A percentile compares a stretch with the other conserved stretches of the same genome.
Conservation (phyloP, 2,329 filamentous ascomycete species). For the Sclerotinia sclerotiorum region DNA sequence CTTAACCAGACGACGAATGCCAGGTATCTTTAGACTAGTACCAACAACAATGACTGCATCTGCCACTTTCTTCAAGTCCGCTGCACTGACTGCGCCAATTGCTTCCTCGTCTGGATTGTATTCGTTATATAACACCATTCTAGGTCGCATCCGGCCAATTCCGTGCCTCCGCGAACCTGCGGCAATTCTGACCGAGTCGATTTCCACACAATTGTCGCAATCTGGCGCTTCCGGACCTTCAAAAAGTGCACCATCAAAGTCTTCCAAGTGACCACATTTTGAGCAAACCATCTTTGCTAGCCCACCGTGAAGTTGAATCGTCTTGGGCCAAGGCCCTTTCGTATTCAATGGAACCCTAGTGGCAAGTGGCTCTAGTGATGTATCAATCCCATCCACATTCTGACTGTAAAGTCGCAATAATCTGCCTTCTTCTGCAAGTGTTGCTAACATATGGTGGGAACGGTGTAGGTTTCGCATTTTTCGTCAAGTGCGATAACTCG, state of each 20-base stretch:
- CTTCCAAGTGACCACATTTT: constrained; percentile 76
- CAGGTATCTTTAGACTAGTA: constrained; percentile 92
- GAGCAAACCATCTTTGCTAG: constrained; percentile 96
- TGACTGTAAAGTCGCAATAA: constrained; percentile 91
- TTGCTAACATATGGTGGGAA: constrained; percentile 96
- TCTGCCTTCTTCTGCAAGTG: constrained; percentile 81
- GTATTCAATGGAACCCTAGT: constrained; percentile 76
- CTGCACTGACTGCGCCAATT: constrained; percentile 84
- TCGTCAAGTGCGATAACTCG: constrained; percentile 76
- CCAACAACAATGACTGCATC: constrained; percentile 94
- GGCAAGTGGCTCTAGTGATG: constrained; percentile 72
- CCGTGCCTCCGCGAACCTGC: constrained; percentile 91
- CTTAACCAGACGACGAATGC: constrained; percentile 82
- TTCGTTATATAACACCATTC: constrained; percentile 97
- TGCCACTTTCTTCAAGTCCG: constrained; percentile 80
- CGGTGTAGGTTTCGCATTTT: constrained; percentile 73
- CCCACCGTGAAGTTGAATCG: constrained; percentile 90
- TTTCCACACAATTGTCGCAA: constrained; percentile 71
- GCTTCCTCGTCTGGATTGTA: constrained; percentile 95
- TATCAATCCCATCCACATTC: constrained; percentile 95
- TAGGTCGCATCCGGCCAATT: constrained; percentile 81
- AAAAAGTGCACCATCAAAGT: constrained; percentile 79
- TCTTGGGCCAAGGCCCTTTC: constrained; percentile 92
- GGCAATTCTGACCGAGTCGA: constrained; percentile 73
- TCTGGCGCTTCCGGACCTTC: constrained; percentile 79